phyloP scores from a whole-genome alignment of 441 rosid genomes.

The Isatis lusitanica region DNA sequence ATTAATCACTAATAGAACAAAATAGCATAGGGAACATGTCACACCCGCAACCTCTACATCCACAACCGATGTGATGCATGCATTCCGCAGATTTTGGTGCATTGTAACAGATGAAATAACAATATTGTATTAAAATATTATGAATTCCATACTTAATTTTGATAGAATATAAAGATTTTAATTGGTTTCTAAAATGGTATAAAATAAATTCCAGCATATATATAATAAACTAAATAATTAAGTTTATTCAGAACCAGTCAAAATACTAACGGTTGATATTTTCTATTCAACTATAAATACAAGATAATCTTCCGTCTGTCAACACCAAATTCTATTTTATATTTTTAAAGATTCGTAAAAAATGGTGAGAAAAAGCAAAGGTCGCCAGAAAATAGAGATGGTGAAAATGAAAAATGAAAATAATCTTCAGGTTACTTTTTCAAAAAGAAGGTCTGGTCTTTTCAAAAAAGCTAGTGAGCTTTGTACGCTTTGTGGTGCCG shows the following conservation, averaged over 20 bases:
- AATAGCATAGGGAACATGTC: neutral
- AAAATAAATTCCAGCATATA: neutral
- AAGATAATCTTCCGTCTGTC: neutral
- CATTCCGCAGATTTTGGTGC: neutral
- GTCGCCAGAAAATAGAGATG: constrained; percentile 55
- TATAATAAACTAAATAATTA: neutral
- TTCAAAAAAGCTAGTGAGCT: constrained; percentile 66
- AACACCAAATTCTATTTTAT: neutral
- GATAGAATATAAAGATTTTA: constrained; percentile 15
- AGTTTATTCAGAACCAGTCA: neutral
- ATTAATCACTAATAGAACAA: neutral
- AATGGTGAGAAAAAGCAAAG: constrained; percentile 49
- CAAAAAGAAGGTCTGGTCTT: constrained; percentile 51
- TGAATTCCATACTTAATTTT: neutral
- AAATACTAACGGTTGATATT: neutral
- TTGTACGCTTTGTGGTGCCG: constrained; percentile 54
- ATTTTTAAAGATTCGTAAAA: neutral
- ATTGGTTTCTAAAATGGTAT: constrained; percentile 29
- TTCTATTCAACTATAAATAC: constrained; percentile 23
- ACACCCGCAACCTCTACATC: neutral
- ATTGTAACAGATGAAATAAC: neutral
- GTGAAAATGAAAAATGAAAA: constrained; percentile 49
- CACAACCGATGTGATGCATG: neutral
- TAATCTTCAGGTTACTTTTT: constrained; percentile 54
- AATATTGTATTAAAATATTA: neutral